Evolutionary conservation across 2,329 filamentous ascomycete species (phyloP), one percentile per base, ranked within the genome.

Genomic region (Claviceps capensis): DNA sequence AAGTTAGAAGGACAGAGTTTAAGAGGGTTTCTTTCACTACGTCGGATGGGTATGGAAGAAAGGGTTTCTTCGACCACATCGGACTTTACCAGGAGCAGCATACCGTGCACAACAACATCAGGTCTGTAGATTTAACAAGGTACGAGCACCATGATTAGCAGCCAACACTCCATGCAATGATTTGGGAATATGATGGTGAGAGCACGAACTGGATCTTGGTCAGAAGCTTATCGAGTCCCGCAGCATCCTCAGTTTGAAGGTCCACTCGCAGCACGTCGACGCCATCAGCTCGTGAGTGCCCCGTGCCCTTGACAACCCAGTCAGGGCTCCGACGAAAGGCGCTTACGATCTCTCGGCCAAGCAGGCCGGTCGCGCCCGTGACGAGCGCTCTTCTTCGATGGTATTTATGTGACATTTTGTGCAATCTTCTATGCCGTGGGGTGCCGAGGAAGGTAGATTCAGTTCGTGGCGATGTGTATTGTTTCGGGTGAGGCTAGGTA

Each of bases 291-390:
- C 89, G 79, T 11, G 81, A 86, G 63, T 85, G 79, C 16, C 86
- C 87, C 3, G 84, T 85, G 47, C 86, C 86, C 57, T 82, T 81
- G 53, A 82, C 80, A n/a, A 72, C 70, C 79, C 88, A 95, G 40
- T 58, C 58, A 9, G 49, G 48, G 19, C 58, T 58, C 52, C 75
- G 68, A 51, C 82, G 72, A 65, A 95, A 95, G 13, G 78, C 79
- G 55, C 77, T 79, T 51, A 83, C 73, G 11, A 95, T 85, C 65
- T 93, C 82, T 44, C 88, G 80, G 48, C 90, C 89, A 2, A 95
- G 77, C 11, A 95, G 76, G 51, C 89, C 89, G 19, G 86, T 91
- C 40, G 88, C 88, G 53, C 89, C 89, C 6, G 89, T 95, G 52
- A 95, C 72, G 26, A 95, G 74, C 9, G 79, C 88, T 26, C 76